Evolutionary conservation across 805 yeast species (phyloP).

Genomic region (Debaryomyces castellii): DNA sequence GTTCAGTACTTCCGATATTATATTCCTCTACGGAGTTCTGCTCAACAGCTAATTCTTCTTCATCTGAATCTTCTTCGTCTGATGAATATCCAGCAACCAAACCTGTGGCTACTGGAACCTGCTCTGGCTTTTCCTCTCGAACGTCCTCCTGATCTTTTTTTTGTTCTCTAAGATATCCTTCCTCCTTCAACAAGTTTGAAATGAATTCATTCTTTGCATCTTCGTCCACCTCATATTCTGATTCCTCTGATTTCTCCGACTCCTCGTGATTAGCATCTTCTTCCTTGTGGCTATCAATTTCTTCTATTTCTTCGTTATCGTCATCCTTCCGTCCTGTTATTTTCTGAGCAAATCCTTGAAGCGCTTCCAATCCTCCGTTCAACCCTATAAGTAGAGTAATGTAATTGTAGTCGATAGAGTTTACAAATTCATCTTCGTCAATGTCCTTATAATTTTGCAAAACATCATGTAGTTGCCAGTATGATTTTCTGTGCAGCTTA

Average conservation of each 20-base stretch:
- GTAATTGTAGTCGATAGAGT: conserved; percentile 27
- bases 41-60: conserved; percentile 7
- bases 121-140: conserved; percentile 4
- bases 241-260: conserved; percentile 5
- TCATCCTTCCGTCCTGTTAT: conserved; percentile 1
- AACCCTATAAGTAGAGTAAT: conserved; percentile 28
- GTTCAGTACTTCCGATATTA: no score
- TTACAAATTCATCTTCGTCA: conserved; percentile 19
- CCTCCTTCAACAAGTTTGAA: conserved; percentile 16
- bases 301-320: conserved; percentile 7
- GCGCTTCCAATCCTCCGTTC: conserved; percentile 18
- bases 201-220: conserved; percentile 13
- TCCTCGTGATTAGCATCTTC: conserved; percentile 2
- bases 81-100: conserved; percentile 23
- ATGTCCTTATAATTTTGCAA: conserved; percentile 14
- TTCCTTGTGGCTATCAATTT: background rate
- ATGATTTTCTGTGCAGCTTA: conserved; percentile 15
- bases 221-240: conserved; percentile 9
- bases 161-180: conserved; percentile 12
- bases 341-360: conserved; percentile 2
- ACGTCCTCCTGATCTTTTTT: conserved; percentile 1
- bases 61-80: conserved; percentile 18
- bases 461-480: conserved; percentile 35
- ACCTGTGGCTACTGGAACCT: conserved; percentile 4
- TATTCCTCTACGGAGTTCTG: conserved; percentile 4